Conservation (phyloP, 2,329 filamentous ascomycete genomes). For the Aspergillus sp. region DNA sequence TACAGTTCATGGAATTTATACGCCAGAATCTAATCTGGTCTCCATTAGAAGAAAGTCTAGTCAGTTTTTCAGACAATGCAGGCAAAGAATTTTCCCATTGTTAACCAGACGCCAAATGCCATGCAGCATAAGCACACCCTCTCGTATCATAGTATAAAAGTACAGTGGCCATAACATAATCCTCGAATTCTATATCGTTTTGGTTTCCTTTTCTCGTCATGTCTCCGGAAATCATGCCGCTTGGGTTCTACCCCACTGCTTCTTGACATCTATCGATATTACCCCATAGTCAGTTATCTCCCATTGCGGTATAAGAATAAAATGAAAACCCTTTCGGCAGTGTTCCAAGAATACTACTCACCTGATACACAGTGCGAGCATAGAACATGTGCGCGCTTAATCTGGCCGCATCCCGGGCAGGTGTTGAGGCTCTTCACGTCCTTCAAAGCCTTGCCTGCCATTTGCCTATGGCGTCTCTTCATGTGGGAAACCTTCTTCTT, state of each 20-base stretch:
- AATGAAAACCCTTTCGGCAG: slow-evolving; percentile 6
- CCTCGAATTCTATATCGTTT: slow-evolving; percentile 1
- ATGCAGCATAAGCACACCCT: slow-evolving; percentile 27
- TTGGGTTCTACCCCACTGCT: slow-evolving; percentile 36
- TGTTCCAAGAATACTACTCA: slow-evolving; percentile 37
- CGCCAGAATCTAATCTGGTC: neutral
- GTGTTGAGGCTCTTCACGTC: slow-evolving; percentile 81
- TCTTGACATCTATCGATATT: slow-evolving; percentile 34
- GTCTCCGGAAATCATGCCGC: slow-evolving; percentile 16
- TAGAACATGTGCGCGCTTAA: slow-evolving; percentile 80
- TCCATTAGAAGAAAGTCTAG: slow-evolving; percentile 2
- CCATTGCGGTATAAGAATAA: neutral
- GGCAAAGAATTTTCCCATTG: slow-evolving; percentile 10
- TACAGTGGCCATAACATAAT: slow-evolving; percentile 4
- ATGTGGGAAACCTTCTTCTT: slow-evolving; percentile 99
- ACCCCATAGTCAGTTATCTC: slow-evolving; percentile 3
- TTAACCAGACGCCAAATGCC: slow-evolving; percentile 30
- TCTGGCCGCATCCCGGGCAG: slow-evolving; percentile 79
- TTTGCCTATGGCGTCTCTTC: slow-evolving; percentile 85
- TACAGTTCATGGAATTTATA: neutral
- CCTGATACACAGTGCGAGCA: slow-evolving; percentile 81
- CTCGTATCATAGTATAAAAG: slow-evolving; percentile 16
- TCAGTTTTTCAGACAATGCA: slow-evolving; percentile 8
- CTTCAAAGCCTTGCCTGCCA: slow-evolving; percentile 91
- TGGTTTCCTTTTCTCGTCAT: slow-evolving; percentile 3